Percentiles rank a stretch among this genome's conserved stretches.
phyloP scores from a whole-genome alignment of 83 land plant genomes.

The Diphasiastrum complanatum region DNA sequence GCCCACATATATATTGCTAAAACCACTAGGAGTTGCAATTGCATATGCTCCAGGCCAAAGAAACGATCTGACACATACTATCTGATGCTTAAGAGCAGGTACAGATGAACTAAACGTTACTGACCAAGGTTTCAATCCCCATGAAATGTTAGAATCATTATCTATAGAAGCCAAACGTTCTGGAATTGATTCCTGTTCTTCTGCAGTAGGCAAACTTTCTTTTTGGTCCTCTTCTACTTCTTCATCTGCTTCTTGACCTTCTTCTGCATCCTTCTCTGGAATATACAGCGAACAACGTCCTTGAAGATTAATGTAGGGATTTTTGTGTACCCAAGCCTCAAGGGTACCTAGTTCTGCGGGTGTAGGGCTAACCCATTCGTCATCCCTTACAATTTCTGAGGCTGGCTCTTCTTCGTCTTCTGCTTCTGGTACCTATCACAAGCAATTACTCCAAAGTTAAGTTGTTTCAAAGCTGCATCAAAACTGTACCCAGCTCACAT shows the following conservation, averaged over 20 bases:
- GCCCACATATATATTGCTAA: conserved; percentile 37
- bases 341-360: conserved; percentile 21
- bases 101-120: conserved; percentile 27
- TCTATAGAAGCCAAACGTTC: conserved; percentile 22
- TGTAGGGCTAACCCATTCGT: conserved; percentile 27
- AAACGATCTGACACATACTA: conserved; percentile 32
- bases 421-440: conserved; percentile 16
- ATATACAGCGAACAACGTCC: conserved; percentile 33
- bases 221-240: conserved; percentile 17
- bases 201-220: conserved; percentile 4
- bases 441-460: neutral
- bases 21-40: conserved; percentile 35
- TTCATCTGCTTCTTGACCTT: conserved; percentile 16
- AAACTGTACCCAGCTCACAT: no score
- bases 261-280: conserved; percentile 17
- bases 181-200: conserved; percentile 30
- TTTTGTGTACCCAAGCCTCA: conserved; percentile 37
- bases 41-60: conserved; percentile 39
- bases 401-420: conserved; percentile 29
- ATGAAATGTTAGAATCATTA: conserved; percentile 21
- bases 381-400: conserved; percentile 23
- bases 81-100: conserved; percentile 30
- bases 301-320: conserved; percentile 27
- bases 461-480: no score
- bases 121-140: conserved; percentile 34